Conservation (phyloP, 2,329 filamentous ascomycete genomes). For the Diaporthe sp. region DNA sequence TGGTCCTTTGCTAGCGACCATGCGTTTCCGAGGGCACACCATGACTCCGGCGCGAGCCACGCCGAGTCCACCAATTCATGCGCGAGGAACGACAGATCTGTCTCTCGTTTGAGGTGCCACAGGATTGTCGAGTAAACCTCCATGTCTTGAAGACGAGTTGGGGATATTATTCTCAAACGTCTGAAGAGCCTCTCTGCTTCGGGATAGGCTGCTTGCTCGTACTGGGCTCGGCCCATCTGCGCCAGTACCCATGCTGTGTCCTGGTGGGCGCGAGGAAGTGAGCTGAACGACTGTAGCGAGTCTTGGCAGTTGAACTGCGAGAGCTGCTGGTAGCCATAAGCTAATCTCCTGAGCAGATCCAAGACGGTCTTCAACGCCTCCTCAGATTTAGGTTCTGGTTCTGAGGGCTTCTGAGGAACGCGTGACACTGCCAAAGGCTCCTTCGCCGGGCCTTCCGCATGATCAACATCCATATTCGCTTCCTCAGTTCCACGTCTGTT, state of each 20-base stretch:
- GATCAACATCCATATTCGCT: conserved; percentile 76
- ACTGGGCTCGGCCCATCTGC: conserved; percentile 90
- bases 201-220: conserved; percentile 87
- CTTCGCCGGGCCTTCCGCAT: conserved; percentile 68
- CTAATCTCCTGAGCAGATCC: conserved; percentile 85
- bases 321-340: conserved; percentile 81
- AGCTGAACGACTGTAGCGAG: conserved; percentile 79
- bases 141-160: conserved; percentile 92
- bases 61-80: conserved; percentile 90
- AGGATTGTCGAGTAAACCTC: conserved; percentile 98
- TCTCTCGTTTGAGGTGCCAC: conserved; percentile 96
- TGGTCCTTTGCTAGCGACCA: conserved; percentile 94
- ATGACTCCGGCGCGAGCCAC: conserved; percentile 92
- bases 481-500: conserved; percentile 83
- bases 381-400: conserved; percentile 72
- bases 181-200: conserved; percentile 91
- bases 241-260: conserved; percentile 95
- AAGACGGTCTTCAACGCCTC: conserved; percentile 83
- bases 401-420: conserved; percentile 54
- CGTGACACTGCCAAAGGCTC: conserved; percentile 55
- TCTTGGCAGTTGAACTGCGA: conserved; percentile 84
- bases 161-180: conserved; percentile 82
- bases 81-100: conserved; percentile 90
- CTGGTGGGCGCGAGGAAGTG: conserved; percentile 79
- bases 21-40: conserved; percentile 95